Evolutionary conservation across 1,139 yeast species (phyloP), one percentile per base, ranked within the genome.

Genomic region (Wickerhamiella pararugosa): DNA sequence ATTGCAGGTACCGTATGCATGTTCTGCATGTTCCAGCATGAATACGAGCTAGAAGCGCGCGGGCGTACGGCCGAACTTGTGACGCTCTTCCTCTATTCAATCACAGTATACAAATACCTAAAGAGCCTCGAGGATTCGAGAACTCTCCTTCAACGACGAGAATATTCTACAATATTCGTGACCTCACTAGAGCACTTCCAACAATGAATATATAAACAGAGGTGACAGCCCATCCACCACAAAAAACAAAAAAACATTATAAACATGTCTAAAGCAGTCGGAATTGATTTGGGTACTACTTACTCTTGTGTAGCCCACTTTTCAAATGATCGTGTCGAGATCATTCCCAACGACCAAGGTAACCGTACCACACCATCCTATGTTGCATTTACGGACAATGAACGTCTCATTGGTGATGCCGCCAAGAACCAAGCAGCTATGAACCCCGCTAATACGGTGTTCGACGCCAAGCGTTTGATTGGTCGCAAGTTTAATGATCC

Each of bases 401-500:
- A 84, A 75, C 83, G 96, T 75, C 77, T 86, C 65, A 83, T 86
- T 63, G 96, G 96, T 76, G 95, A 86, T 71, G 94, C 95, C 62
- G 95, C 95, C 63, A 84, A 84, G 81, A 84, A 84, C 69, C 95
- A 84, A 72, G 95, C 94, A 61, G 95, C 95, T 67, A 75, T 84
- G 75, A 84, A 84, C 81, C 94, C 95, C 65, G 74, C 70, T 64
- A 84, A 84, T 79, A 84, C 95, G 56, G 94, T 84, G 59, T 84
- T 84, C 67, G 95, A 84, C 63, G 94, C 94, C 61, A 84, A 84
- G 77, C 90, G 94, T 76, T 76, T 84, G 67, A 84, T 84, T 58
- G 95, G 95, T 68, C 83, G 94, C 73, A 82, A 77, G 69, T 83
- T 75, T 68, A 72, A 71, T 52, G 95, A 84, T 57, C 79, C 79